Percentiles rank a stretch among this genome's conserved stretches.
phyloP scores from a whole-genome alignment of 768 basidiomycete species.

The Udeniomyces megalosporus region DNA sequence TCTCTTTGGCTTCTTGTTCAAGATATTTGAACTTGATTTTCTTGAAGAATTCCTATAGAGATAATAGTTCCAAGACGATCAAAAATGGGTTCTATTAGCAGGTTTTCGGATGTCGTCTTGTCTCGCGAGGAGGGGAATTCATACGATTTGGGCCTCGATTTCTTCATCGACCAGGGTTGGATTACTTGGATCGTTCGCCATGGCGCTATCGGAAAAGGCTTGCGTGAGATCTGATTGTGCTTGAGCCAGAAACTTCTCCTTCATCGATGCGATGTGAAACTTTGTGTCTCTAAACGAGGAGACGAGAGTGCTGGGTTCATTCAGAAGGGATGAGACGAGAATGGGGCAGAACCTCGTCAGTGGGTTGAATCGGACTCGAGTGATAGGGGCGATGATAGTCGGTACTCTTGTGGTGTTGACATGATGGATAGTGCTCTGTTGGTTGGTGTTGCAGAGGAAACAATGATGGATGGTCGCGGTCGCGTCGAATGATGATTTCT shows the following conservation, averaged over 20 bases:
- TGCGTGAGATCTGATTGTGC: slow-evolving; percentile 10
- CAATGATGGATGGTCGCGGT: too few relatives aligned
- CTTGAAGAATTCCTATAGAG: slow-evolving; percentile 31
- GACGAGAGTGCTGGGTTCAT: neutral
- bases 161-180: slow-evolving; percentile 12
- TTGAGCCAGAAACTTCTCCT: slow-evolving; percentile 6
- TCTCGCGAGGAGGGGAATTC: neutral
- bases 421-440: too few relatives aligned
- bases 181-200: slow-evolving; percentile 15
- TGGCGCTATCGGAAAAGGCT: slow-evolving; percentile 13
- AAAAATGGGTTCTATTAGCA: too few relatives aligned
- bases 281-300: neutral
- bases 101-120: too few relatives aligned
- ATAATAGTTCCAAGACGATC: too few relatives aligned
- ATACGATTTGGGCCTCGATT: neutral
- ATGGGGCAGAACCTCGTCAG: too few relatives aligned
- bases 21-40: slow-evolving; percentile 80
- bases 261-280: slow-evolving; percentile 12
- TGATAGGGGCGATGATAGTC: too few relatives aligned
- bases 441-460: too few relatives aligned
- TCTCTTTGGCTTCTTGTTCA: slow-evolving; percentile 78
- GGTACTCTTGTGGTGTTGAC: too few relatives aligned
- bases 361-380: too few relatives aligned
- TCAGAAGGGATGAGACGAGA: neutral
- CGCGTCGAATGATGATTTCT: too few relatives aligned